Conservation (phyloP, 106 monocot species). For the Acorus gramineus region DNA sequence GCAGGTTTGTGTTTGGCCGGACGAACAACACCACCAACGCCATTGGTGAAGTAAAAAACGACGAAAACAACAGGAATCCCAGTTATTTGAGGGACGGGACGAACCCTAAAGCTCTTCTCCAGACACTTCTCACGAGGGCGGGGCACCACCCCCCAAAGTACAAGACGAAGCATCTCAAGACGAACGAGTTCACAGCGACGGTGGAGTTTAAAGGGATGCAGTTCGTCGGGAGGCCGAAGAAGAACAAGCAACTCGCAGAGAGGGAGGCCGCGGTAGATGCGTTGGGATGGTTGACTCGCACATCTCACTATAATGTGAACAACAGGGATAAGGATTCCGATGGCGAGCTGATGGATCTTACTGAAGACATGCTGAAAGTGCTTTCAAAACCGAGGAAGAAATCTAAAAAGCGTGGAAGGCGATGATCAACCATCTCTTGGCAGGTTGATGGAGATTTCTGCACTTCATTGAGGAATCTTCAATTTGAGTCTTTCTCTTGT, state of each 20-base stretch:
- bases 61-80: slow-evolving; percentile 21
- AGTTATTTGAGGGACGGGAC: slow-evolving; percentile 40
- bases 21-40: slow-evolving; percentile 38
- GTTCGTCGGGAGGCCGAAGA: slow-evolving; percentile 95
- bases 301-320: slow-evolving; percentile 33
- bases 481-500: too few relatives aligned
- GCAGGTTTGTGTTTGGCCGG: slow-evolving; percentile 90
- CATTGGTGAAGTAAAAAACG: background rate
- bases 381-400: slow-evolving; percentile 31
- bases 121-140: slow-evolving; percentile 91
- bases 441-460: too few relatives aligned
- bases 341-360: slow-evolving; percentile 38
- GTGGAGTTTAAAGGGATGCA: slow-evolving; percentile 99
- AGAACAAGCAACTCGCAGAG: slow-evolving; percentile 92
- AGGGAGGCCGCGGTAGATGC: slow-evolving; percentile 98
- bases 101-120: slow-evolving; percentile 83
- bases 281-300: slow-evolving; percentile 84
- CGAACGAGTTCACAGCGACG: slow-evolving; percentile 86
- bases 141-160: slow-evolving; percentile 90
- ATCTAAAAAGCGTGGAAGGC: too few relatives aligned
- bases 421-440: too few relatives aligned
- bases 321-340: slow-evolving; percentile 39
- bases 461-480: too few relatives aligned
- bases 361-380: slow-evolving; percentile 95
- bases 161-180: slow-evolving; percentile 94